Evolutionary conservation across 148 eudicot genomes (phyloP).

Genomic region (Vaccinium vitisidaea): DNA sequence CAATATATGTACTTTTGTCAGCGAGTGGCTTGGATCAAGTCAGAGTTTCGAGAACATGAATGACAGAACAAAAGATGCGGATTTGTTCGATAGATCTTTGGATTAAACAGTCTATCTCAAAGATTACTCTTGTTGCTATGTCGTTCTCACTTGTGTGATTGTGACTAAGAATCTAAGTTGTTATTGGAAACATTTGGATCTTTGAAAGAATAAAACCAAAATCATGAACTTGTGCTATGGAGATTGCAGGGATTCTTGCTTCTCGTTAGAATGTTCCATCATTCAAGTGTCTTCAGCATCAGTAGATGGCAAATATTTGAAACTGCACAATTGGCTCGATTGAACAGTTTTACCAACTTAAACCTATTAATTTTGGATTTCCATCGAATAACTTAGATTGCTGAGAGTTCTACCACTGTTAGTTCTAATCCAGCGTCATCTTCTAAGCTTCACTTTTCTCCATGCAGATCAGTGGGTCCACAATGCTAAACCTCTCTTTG

Average conservation of each 20-base stretch:
- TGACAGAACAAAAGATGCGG: not conserved
- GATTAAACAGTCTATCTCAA: not conserved
- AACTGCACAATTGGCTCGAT: not conserved
- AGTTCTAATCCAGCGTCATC: not conserved
- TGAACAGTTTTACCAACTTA: not conserved
- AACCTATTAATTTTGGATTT: not conserved
- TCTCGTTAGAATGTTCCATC: not conserved
- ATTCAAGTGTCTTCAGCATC: not conserved
- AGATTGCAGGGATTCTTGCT: not conserved
- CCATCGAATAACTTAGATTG: not conserved
- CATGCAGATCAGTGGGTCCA: constrained; percentile 71
- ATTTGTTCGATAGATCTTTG: constrained; percentile 1
- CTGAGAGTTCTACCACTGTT: not conserved
- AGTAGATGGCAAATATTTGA: not conserved
- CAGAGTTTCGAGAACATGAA: not conserved
- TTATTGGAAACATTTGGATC: not conserved
- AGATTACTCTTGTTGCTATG: not conserved
- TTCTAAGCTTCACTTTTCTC: not conserved
- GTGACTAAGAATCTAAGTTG: not conserved
- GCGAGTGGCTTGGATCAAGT: not conserved
- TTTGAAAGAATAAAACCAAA: not conserved
- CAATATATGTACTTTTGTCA: not conserved
- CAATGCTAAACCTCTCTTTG: constrained; percentile 82
- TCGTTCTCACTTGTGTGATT: not conserved
- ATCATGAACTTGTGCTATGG: not conserved